Percentiles rank a stretch among this genome's conserved stretches.
These are phyloP conservation scores for Auriscalpium orientale DNA, from an alignment of 768 basidiomycete species.

Conservation along the genomic window DNA sequence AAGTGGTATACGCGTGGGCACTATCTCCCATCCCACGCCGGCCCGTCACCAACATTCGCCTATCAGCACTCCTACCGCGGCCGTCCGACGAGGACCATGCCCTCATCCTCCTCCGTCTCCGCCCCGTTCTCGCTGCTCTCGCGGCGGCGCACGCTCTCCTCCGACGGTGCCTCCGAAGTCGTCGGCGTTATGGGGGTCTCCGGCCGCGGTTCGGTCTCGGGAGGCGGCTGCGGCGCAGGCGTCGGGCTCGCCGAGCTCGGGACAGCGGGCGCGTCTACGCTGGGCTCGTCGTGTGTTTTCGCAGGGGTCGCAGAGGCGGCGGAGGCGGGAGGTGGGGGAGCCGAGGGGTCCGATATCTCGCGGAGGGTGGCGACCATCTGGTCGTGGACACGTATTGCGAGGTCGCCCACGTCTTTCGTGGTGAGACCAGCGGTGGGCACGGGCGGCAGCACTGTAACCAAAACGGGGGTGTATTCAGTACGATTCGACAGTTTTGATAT, in stretches of 20 bases:
- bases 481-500: not conserved
- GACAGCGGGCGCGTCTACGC: not conserved
- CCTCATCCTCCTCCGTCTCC: slow-evolving; percentile 82
- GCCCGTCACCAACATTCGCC: not conserved
- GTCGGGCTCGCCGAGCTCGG: not conserved
- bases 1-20: not conserved
- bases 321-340: slow-evolving; percentile 22
- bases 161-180: slow-evolving; percentile 23
- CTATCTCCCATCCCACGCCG: too few species aligned
- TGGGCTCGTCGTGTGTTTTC: not conserved
- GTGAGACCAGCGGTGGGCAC: slow-evolving; percentile 69
- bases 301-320: not conserved
- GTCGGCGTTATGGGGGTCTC: slow-evolving; percentile 16
- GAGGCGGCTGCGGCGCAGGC: not conserved
- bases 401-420: slow-evolving; percentile 56
- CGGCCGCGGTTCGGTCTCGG: slow-evolving; percentile 5
- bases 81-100: slow-evolving; percentile 69
- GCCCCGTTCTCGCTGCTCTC: slow-evolving; percentile 61
- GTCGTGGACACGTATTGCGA: slow-evolving; percentile 61
- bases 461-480: slow-evolving; percentile 3
- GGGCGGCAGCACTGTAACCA: slow-evolving; percentile 75
- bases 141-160: slow-evolving; percentile 35
- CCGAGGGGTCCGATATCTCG: slow-evolving; percentile 62
- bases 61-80: slow-evolving; percentile 24
- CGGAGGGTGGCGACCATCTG: slow-evolving; percentile 73